Conservation (phyloP, 2,329 filamentous ascomycete species). For the Colletotrichum sp. region DNA sequence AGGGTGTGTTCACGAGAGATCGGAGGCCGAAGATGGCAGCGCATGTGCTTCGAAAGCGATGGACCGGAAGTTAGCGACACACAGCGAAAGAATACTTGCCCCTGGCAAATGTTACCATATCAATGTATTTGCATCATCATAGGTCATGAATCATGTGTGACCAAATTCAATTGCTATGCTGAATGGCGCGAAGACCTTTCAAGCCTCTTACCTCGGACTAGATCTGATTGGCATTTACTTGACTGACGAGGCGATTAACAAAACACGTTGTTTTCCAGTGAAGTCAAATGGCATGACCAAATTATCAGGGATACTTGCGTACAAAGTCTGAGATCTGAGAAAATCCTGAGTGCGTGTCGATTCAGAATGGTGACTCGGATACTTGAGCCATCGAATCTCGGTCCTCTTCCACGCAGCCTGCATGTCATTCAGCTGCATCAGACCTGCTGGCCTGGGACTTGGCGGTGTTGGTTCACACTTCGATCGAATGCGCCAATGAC, state of each 20-base stretch:
- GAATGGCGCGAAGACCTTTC: background rate
- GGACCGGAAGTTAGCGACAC: background rate
- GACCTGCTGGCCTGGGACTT: rapidly evolving
- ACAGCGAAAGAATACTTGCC: background rate
- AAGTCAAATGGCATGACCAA: rapidly evolving
- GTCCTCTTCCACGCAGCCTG: background rate
- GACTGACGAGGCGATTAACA: background rate
- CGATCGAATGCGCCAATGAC: background rate
- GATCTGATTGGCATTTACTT: background rate
- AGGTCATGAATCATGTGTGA: background rate
- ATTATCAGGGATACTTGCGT: background rate
- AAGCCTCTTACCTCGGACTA: background rate
- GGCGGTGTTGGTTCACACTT: background rate
- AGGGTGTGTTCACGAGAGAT: constrained; percentile 30
- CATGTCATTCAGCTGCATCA: background rate
- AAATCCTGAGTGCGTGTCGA: background rate
- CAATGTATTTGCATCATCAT: background rate
- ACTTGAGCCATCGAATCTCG: background rate
- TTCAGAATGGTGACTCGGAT: background rate
- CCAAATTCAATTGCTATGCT: background rate
- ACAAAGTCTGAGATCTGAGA: background rate
- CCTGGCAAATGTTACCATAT: no score
- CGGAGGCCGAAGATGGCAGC: constrained; percentile 25
- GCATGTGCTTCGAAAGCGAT: constrained; percentile 20
- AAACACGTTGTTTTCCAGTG: rapidly evolving